Percentiles rank a stretch among this genome's conserved stretches.
Conservation (phyloP, 306 rosid species). For the Vachellia collinsii region DNA sequence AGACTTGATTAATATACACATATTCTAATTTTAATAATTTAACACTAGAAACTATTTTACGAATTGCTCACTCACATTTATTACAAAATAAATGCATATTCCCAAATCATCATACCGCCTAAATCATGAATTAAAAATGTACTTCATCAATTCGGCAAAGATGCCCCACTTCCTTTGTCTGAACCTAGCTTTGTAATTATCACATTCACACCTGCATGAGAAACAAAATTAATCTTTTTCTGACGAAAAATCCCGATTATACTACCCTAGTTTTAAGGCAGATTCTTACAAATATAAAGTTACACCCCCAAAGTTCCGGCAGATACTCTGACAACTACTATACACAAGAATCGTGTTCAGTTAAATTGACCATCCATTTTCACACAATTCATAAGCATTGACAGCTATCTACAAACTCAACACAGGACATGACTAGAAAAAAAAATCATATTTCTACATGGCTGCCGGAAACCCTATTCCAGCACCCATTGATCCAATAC, state of each 20-base stretch:
- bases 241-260: background rate
- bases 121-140: background rate
- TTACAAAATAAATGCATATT: background rate
- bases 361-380: conserved; percentile 57
- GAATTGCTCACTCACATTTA: background rate
- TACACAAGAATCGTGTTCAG: conserved; percentile 71
- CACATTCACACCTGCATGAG: background rate
- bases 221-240: background rate
- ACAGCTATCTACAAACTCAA: conserved; percentile 76
- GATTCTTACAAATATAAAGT: background rate
- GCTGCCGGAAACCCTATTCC: conserved; percentile 74
- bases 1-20: no score
- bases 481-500: conserved; percentile 72
- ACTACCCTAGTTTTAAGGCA: background rate
- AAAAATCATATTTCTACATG: conserved; percentile 82
- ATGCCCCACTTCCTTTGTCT: background rate
- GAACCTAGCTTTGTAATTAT: background rate
- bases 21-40: no score
- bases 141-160: background rate
- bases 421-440: conserved; percentile 63
- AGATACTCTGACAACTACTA: conserved; percentile 65
- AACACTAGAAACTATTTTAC: background rate
- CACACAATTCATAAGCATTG: conserved; percentile 54
- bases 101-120: background rate
- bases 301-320: conserved; percentile 40